Conservation (phyloP, 345 rosid species). For the Eucalyptus regnans region DNA sequence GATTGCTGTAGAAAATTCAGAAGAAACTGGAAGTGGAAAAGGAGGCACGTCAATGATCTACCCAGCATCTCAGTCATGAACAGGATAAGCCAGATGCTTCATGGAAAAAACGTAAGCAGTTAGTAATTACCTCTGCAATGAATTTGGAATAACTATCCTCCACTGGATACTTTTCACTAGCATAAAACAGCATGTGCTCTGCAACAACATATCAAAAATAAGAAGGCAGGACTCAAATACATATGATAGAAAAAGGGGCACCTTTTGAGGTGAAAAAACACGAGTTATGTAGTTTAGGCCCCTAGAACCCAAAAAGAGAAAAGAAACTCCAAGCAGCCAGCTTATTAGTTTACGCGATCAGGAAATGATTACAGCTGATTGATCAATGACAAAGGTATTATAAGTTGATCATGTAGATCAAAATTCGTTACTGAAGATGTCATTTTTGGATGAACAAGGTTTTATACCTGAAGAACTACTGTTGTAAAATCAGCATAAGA, state of each 20-base stretch:
- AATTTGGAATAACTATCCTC: constrained; percentile 84
- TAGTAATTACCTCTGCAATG: constrained; percentile 56
- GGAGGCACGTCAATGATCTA: background rate
- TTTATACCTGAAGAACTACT: background rate
- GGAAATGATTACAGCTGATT: background rate
- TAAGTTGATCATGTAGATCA: background rate
- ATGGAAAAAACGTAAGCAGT: background rate
- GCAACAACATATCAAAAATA: background rate
- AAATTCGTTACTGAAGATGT: background rate
- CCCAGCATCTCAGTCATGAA: background rate
- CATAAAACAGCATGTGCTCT: constrained; percentile 96
- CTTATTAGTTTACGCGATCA: background rate
- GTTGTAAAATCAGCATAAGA: background rate
- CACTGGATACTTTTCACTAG: constrained; percentile 78
- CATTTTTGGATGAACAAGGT: background rate
- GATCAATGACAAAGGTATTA: background rate
- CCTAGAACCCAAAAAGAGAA: background rate
- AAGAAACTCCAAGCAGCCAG: background rate
- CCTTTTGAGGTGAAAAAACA: background rate
- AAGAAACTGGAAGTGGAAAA: background rate
- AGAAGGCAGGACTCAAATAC: background rate
- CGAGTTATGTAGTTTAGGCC: background rate
- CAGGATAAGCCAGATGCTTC: background rate
- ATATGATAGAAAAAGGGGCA: background rate
- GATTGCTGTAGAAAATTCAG: background rate